These are phyloP conservation scores for Cladosporium sp. DNA, from an alignment of 2,329 filamentous ascomycete species.

Conservation along the genomic window DNA sequence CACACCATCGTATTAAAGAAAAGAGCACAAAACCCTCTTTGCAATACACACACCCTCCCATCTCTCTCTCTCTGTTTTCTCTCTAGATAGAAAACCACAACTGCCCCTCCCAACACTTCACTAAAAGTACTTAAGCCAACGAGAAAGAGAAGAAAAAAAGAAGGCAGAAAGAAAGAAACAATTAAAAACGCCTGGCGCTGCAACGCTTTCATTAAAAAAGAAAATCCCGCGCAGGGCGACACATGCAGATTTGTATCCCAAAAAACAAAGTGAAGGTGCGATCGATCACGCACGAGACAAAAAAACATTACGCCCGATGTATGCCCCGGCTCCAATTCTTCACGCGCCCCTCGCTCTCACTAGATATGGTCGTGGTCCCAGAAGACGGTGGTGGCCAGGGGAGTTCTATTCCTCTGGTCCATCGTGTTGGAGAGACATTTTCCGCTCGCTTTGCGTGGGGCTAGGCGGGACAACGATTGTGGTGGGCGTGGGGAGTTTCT, in stretches of 20 bases:
- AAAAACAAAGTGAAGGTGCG: neutral
- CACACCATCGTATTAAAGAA: neutral
- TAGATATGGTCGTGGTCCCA: neutral
- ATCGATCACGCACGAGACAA: neutral
- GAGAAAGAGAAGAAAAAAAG: neutral
- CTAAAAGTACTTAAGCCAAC: neutral
- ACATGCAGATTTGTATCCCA: neutral
- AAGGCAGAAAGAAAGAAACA: neutral
- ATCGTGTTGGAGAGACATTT: neutral
- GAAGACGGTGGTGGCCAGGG: neutral
- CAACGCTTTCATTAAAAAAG: constrained; percentile 6
- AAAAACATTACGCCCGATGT: neutral
- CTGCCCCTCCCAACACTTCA: neutral
- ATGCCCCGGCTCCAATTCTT: neutral
- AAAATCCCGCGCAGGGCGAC: neutral
- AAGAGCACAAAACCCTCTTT: neutral
- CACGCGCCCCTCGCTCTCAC: neutral
- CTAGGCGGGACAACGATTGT: constrained; percentile 35
- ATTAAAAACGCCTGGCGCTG: constrained; percentile 1
- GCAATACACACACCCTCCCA: neutral
- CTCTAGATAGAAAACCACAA: neutral
- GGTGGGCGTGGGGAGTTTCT: constrained; percentile 24
- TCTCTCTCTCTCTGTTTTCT: neutral
- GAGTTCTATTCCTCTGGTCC: constrained; percentile 5
- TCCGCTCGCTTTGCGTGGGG: constrained; percentile 25